phyloP scores from a whole-genome alignment of 495 filamentous ascomycete genomes.

The Daldinia vernicosa region DNA sequence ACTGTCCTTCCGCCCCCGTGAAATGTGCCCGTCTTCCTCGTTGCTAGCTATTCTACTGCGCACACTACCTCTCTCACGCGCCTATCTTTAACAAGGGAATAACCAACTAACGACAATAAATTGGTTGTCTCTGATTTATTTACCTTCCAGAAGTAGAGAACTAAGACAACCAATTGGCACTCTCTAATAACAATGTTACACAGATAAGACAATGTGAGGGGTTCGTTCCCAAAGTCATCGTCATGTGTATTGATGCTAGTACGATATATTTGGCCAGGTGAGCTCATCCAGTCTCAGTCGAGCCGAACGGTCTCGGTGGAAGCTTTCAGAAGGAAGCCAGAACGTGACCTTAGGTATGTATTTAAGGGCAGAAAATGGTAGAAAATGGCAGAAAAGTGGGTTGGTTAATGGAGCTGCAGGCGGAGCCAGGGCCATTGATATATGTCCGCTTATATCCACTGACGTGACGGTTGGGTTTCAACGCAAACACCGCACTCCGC shows the following conservation, averaged over 20 bases:
- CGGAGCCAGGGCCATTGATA: background rate
- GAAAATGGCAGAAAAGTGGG: no score
- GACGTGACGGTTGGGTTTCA: background rate
- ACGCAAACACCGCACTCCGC: background rate
- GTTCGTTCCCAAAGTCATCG: background rate
- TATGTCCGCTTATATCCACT: background rate
- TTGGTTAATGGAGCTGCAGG: background rate
- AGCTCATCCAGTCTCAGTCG: background rate
- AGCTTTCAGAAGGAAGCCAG: background rate
- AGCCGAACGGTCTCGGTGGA: background rate
- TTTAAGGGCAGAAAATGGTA: background rate
- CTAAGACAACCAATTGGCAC: background rate
- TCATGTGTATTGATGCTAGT: background rate
- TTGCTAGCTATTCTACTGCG: background rate
- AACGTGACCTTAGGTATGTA: background rate
- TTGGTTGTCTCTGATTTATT: background rate
- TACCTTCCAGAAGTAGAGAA: constrained; percentile 1
- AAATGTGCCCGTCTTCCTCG: background rate
- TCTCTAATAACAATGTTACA: background rate
- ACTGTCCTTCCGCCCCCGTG: constrained; percentile 1
- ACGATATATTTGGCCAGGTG: background rate
- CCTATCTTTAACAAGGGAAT: background rate
- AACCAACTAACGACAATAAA: background rate
- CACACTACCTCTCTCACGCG: background rate
- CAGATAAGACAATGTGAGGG: constrained; percentile 5